Base-by-base conservation (phyloP, 2,329 filamentous ascomycete genomes). In the Achaetomium macrosporum region DNA sequence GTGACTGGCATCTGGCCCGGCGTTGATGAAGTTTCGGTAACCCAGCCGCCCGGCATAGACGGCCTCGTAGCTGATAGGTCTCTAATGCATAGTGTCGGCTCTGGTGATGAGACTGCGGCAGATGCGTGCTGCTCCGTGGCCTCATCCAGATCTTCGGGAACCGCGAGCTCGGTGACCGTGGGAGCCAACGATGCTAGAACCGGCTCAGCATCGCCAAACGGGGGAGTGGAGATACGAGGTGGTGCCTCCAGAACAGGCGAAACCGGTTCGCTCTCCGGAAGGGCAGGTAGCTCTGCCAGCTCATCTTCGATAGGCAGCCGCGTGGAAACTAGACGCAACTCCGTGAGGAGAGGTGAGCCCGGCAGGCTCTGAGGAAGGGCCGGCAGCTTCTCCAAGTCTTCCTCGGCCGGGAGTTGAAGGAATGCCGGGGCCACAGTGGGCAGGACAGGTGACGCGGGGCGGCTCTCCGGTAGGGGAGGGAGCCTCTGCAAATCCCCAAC, bases 251-350 rank as follows among this genome's bases (percentile, higher is more conserved):
- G 11, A 5, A 15, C 30, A 45, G 49, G 53, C 16, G 49, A 46
- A 1, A 7, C 9, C 5, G 33, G 25, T 3, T 12, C n/a, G 30
- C 57, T 59, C 12, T 53, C 48, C 0, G 56, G 54, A 4, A 57
- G 54, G 2, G 54, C 51, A 2, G 42, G 51, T 8, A 58, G 31
- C 3, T 48, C 13, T 1, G 42, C 37, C 30, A 57, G 29, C 8
- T 46, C 48, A 3, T 54, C 43, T n/a, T 41, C 39, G 13, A n/a
- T 40, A 12, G 45, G 53, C 10, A 50, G 17, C 16, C 30, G 48
- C 4, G 10, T 1, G 19, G 39, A 15, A 16, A 16, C 29, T 3
- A 19, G 17, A 35, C 42, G n/a, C 6, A 31, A 13, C 1, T 16
- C 31, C 20, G 13, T 13, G 10, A 46, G 2, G 7, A 41, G 13